phyloP scores from a whole-genome alignment of 2,329 filamentous ascomycete genomes.

The Colletotrichum phormii region DNA sequence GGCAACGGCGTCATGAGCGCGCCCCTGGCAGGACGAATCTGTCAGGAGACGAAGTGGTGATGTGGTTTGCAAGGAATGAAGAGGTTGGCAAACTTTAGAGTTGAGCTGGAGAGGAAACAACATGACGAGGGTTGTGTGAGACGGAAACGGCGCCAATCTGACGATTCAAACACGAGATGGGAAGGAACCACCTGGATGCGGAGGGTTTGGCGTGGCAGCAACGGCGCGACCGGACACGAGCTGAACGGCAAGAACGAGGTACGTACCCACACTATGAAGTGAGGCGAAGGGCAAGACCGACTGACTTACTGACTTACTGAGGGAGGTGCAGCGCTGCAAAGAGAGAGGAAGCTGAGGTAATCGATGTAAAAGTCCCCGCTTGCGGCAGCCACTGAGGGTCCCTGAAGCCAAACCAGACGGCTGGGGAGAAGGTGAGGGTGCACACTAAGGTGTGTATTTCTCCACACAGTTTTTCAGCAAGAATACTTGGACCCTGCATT shows the following conservation, averaged over 20 bases:
- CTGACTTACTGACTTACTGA: not conserved
- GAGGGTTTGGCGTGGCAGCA: not conserved
- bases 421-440: not conserved
- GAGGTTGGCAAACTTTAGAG: not conserved
- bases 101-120: not conserved
- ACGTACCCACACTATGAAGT: not conserved
- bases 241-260: not conserved
- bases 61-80: not conserved
- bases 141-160: conserved; percentile 10
- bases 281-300: not conserved
- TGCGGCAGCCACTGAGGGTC: not conserved
- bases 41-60: not conserved
- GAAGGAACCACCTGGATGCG: not conserved
- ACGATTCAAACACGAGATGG: not conserved
- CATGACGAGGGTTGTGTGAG: not conserved
- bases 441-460: not conserved
- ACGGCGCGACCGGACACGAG: not conserved
- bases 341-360: not conserved
- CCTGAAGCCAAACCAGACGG: not conserved
- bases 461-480: not conserved
- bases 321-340: not conserved
- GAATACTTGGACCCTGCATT: conserved; percentile 8
- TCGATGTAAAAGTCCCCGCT: not conserved
- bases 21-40: not conserved
- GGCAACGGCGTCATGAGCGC: not conserved